Evolutionary conservation across 2,329 filamentous ascomycete species (phyloP), one percentile per base, ranked within the genome.

Genomic region (Diaporthe batatas): DNA sequence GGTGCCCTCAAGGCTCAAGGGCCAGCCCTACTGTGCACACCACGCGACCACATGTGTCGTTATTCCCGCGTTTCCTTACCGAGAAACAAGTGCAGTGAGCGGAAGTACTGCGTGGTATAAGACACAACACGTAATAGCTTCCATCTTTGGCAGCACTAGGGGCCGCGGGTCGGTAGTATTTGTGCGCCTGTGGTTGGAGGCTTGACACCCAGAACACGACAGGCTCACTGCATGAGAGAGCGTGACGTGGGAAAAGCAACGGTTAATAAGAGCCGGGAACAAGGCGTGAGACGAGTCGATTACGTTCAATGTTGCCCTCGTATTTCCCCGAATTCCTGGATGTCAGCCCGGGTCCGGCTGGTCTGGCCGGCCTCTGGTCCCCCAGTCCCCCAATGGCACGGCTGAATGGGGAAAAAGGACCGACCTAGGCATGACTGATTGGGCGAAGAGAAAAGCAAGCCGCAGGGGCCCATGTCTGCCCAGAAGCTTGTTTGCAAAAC

Each of bases 401-500:
- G 59, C 59, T 51, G 51, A 65, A 51, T 65, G 34, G 23, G 59
- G 59, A 65, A 65, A 44, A 32, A 49, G 44, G 59, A 32, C 59
- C 59, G n/a, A n/a, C n/a, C n/a, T n/a, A n/a, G n/a, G n/a, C n/a
- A n/a, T 21, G 62, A 51, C 47, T 53, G 62, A 67, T 67, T 53
- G 62, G 62, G 47, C n/a, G n/a, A 4, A n/a, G 12, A 23, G 2
- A 6, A 5, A 1, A 42, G 11, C n/a, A 42, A 21, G 21, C n/a
- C 7, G 32, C 47, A 67, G 21, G 47, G 8, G 21, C 44, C 62
- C 62, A 32, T 53, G 62, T 25, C 47, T 14, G 47, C 47, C 62
- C 47, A 67, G 62, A 67, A 67, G 62, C 62, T 67, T 67, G 62
- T 67, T 67, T 67, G 62, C 62, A 42, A 42, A 53, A 67, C 53